Base-by-base conservation (phyloP, 768 basidiomycete species). In the Leccinum imitatum region DNA sequence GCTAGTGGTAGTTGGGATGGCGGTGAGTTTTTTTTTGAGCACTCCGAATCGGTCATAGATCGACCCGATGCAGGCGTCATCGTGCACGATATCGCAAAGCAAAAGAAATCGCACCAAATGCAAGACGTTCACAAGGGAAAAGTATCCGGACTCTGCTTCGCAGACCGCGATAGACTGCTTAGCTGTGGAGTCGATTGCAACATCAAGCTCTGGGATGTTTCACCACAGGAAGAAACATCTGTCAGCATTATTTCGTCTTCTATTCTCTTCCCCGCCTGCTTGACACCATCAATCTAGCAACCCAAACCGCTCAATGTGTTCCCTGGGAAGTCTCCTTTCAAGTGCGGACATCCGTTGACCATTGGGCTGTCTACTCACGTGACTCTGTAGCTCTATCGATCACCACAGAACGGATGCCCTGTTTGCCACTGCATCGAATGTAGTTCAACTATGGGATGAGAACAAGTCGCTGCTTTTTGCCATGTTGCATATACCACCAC, bases 401-500 rank as follows among this genome's bases (percentile, higher is more conserved):
- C 97, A 98, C 70, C 97, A 98, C 71, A 84, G 89, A 50, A 84
- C 85, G 37, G 91, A 95, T 59, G 80, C 89, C n/a, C 74, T 94
- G 4, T 99, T 99, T 66, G 96, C 95, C 1, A 95, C 96, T 0
- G 95, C 94, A 2, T 96, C 94, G 0, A 93, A 89, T 66, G 82
- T 84, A 52, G 95, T 99, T 7, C 96, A 98, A 72, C 82, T 99
- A 65, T 99, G 97, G 97, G 97, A 99, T 66, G 94, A 98, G 75
- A 95, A 89, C 39, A 93, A 93, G 91, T 93, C 37, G 15, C 2
- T 64, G 10, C 35, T 46, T 35, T 50, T 47, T 46, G 15, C 21
- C 23, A 9, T 44, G 11, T 17, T 15, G 15, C 19, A 14, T 44
- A 23, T 56, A 1, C 19, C n/a, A 31, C 21, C 46, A 30, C 39